These are phyloP conservation scores for Actinomucor elegans DNA, from an alignment of 371 early-diverging fungal species.

Conservation along the genomic window DNA sequence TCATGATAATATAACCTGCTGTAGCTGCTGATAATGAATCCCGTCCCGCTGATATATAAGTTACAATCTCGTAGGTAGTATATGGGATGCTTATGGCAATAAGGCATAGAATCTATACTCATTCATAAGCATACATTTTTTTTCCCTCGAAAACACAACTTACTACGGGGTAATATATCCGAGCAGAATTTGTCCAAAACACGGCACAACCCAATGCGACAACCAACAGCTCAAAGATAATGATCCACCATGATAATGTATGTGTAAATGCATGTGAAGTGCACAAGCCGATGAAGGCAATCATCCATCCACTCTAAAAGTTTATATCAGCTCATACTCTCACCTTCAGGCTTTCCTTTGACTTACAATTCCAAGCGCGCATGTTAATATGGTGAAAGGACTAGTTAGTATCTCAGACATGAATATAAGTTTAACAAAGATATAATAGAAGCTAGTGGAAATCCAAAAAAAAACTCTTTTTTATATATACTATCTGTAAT, in stretches of 20 bases:
- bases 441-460: neutral
- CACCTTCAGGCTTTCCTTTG: no score
- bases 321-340: no score
- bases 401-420: constrained; percentile 6
- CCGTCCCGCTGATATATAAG: constrained; percentile 18
- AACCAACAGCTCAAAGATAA: constrained; percentile 24
- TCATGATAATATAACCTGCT: constrained; percentile 32
- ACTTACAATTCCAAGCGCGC: constrained; percentile 15
- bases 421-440: neutral
- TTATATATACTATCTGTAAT: neutral
- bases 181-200: constrained; percentile 22
- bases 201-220: constrained; percentile 24
- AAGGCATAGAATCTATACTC: constrained; percentile 28
- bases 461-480: neutral
- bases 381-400: constrained; percentile 14
- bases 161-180: constrained; percentile 28
- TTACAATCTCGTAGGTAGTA: constrained; percentile 25
- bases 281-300: constrained; percentile 41
- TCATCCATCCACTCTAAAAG: constrained; percentile 42
- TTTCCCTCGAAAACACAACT: no score
- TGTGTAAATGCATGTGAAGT: constrained; percentile 17
- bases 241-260: constrained; percentile 39
- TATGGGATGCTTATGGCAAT: constrained; percentile 36
- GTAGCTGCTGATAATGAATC: constrained; percentile 20
- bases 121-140: neutral